Evolutionary conservation across 345 rosid genomes (phyloP), one percentile per base, ranked within the genome.

Genomic region (Dimocarpus longan): DNA sequence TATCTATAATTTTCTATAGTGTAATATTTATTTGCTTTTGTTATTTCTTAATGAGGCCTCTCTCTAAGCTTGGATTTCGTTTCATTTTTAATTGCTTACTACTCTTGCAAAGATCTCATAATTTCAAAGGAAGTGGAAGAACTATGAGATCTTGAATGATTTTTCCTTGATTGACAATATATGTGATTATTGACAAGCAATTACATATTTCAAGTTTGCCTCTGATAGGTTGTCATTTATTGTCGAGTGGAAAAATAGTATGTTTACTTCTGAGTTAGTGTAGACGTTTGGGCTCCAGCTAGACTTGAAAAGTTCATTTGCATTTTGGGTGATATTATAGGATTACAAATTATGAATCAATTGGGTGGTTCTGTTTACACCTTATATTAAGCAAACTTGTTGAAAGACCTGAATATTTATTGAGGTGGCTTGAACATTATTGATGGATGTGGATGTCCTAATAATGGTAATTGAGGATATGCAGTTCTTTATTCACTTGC

Each of bases 1-100:
- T 67, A 22, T 60, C 71, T 60, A 57, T 80, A 46, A 28, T 26
- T 26, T 80, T 71, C 39, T 40, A 28, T 37, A 46, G 66, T 59
- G 39, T 68, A 40, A 42, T 78, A 48, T 32, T 50, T 44, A 57
- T 21, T 9, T n/a, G 7, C 52, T 46, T 65, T 63, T 40, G 63
- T 24, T 32, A 26, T 46, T 16, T 40, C 5, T 72, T 80, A 56
- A 26, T 43, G 24, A 19, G 56, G 18, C 44, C 64, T 75, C 32
- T 9, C 4, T 4, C 21, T 48, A 68, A 46, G 62, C 5, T 42
- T 10, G 46, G 26, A 46, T 44, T 75, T 54, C 1, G 9, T 5
- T 75, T 16, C 5, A 16, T 43, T 74, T 37, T 39, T 40, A 59
- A 12, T 57, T 59, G 13, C 1, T 73, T 59, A 21, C 5, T 60